phyloP scores from a whole-genome alignment of 2,329 filamentous ascomycete genomes.

The Escovopsis sp. region DNA sequence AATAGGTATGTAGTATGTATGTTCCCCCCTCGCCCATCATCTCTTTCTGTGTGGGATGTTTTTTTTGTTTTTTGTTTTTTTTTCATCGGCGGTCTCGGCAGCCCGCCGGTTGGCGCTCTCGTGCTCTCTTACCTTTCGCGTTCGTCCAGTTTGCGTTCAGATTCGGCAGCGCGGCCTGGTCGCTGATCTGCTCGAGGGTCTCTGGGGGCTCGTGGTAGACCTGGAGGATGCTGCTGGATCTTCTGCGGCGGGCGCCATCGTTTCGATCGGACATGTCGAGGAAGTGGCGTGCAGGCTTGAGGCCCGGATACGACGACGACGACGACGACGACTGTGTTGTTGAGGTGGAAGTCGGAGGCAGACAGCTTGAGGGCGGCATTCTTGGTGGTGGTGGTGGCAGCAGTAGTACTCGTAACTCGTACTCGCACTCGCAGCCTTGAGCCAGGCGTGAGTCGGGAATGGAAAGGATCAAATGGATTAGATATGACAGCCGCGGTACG shows the following conservation, averaged over 20 bases:
- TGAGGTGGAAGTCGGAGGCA: constrained; percentile 53
- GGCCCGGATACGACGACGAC: constrained; percentile 78
- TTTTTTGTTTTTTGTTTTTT: too few relatives aligned
- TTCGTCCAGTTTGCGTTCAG: constrained; percentile 98
- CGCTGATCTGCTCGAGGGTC: constrained; percentile 93
- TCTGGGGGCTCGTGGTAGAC: constrained; percentile 96
- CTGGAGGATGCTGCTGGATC: constrained; percentile 82
- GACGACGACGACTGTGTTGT: constrained; percentile 23
- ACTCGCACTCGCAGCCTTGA: too few relatives aligned
- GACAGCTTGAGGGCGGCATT: constrained; percentile 82
- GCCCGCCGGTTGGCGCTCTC: neutral
- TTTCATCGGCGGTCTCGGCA: neutral
- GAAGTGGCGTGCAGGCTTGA: constrained; percentile 49
- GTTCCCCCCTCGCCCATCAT: too few relatives aligned
- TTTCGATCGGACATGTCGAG: constrained; percentile 45
- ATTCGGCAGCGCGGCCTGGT: constrained; percentile 89
- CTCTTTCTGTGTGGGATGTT: too few relatives aligned
- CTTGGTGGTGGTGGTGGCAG: too few relatives aligned
- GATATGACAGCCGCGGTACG: too few relatives aligned
- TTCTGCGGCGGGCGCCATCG: constrained; percentile 64
- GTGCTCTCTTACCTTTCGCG: constrained; percentile 61
- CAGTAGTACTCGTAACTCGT: too few relatives aligned
- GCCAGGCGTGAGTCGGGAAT: too few relatives aligned
- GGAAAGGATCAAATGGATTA: too few relatives aligned
- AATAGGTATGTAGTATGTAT: too few relatives aligned